Base-by-base conservation (phyloP, 1,139 yeast genomes). In the Candida glucosophila region DNA sequence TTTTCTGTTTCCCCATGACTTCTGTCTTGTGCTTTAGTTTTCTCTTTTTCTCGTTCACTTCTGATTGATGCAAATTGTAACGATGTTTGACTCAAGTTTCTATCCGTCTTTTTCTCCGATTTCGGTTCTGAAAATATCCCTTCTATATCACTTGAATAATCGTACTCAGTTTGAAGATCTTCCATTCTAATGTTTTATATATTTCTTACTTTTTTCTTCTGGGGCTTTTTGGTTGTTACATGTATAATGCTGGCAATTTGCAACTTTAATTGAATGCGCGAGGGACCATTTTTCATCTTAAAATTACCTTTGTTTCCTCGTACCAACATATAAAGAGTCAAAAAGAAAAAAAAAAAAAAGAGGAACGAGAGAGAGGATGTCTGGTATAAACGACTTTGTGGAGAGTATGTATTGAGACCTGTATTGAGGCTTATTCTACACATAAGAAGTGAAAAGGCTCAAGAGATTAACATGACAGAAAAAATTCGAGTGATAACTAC, bases 401-500 rank as follows among this genome's bases (percentile, higher is more conserved):
- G 47, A 52, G 30, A 57, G 68, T 61, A 59, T 35, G 69, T 59
- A 33, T n/a, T 11, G n/a, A n/a, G n/a, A n/a, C n/a, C n/a, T n/a
- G n/a, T n/a, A n/a, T n/a, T n/a, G n/a, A n/a, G n/a, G n/a, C n/a
- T n/a, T n/a, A n/a, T n/a, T n/a, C n/a, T n/a, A n/a, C n/a, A n/a
- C n/a, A 15, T 19, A 3, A 7, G 15, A 6, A 20, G 17, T 14
- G 17, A 15, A 19, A 12, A 20, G 5, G 13, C 17, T 19, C 14
- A 12, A 24, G 6, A 23, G 48, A 54, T 62, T 58, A 55, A 56
- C 64, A 12, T 13, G 3, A 6, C 10, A 67, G 76, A 69, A 36
- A 60, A 61, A 37, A 88, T 86, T 8, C 67, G 80, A 29, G 70
- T 86, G 8, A 64, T 88, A 28, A 79, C 94, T n/a, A 72, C 92